A percentile compares a stretch with the other conserved stretches of the same genome.
Conservation (phyloP, 345 rosid genomes). For the Salix suchowensis region DNA sequence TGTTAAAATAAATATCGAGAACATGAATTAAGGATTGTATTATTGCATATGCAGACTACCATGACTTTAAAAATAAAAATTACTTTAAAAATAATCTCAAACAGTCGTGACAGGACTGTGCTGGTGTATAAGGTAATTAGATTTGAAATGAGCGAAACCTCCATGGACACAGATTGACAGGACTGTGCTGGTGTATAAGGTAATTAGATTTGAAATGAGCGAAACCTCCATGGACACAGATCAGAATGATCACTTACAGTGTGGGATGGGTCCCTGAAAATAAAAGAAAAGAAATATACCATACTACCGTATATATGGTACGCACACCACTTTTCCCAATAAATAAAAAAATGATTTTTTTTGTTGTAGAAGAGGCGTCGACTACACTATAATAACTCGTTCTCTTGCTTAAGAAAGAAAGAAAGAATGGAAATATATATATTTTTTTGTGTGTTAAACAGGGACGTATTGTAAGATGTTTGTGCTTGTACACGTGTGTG, state of each 20-base stretch:
- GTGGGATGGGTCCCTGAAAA: background rate
- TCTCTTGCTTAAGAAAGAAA: background rate
- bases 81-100: no score
- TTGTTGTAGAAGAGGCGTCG: background rate
- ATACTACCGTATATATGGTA: background rate
- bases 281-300: background rate
- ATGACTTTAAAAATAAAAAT: background rate
- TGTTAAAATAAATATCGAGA: background rate
- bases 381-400: background rate
- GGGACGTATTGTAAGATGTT: background rate
- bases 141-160: background rate
- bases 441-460: background rate
- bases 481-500: background rate
- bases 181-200: no score
- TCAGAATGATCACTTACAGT: background rate
- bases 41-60: background rate
- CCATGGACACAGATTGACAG: background rate
- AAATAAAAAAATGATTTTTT: no score
- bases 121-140: no score
- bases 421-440: background rate
- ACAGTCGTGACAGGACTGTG: no score
- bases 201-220: background rate
- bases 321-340: background rate
- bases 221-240: background rate
- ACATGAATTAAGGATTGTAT: conserved; percentile 2